phyloP scores from a whole-genome alignment of 441 rosid genomes.

The Flueggea neowawraea region DNA sequence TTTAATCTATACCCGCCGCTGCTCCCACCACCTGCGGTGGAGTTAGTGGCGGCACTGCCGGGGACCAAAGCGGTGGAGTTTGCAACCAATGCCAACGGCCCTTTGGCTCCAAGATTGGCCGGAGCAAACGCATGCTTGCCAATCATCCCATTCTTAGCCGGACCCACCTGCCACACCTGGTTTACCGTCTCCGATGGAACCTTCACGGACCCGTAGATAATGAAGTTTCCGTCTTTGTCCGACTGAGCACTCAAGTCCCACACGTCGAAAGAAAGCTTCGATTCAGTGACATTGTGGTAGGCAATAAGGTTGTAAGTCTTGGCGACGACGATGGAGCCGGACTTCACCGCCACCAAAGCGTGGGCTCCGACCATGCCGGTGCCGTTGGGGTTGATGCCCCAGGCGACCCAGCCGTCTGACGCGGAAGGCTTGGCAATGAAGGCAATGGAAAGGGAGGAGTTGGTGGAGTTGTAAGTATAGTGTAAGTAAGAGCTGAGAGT shows the following conservation, averaged over 20 bases:
- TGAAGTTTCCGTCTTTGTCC: conserved; percentile 18
- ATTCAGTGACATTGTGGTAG: conserved; percentile 20
- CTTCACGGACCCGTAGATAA: conserved; percentile 51
- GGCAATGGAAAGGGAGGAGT: conserved; percentile 77
- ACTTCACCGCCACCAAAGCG: conserved; percentile 55
- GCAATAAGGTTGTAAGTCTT: conserved; percentile 46
- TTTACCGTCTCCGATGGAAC: conserved; percentile 46
- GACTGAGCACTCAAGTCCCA: conserved; percentile 48
- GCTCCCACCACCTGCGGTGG: neutral
- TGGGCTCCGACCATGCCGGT: conserved; percentile 67
- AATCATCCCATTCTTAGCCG: conserved; percentile 35
- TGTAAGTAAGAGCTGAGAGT: conserved; percentile 53
- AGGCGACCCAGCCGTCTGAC: conserved; percentile 61
- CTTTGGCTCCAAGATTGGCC: conserved; percentile 25
- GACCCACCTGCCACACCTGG: conserved; percentile 86
- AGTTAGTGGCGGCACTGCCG: neutral
- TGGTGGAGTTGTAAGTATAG: conserved; percentile 58
- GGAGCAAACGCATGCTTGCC: conserved; percentile 24
- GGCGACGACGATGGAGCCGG: conserved; percentile 21
- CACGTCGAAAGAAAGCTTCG: conserved; percentile 36
- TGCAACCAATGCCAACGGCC: conserved; percentile 20
- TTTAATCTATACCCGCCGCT: neutral
- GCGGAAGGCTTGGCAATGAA: conserved; percentile 52
- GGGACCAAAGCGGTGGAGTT: neutral
- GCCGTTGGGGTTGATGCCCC: conserved; percentile 71